These are phyloP conservation scores for Monosporozyma servazzii DNA, from an alignment of 805 yeast genomes.

Conservation along the genomic window DNA sequence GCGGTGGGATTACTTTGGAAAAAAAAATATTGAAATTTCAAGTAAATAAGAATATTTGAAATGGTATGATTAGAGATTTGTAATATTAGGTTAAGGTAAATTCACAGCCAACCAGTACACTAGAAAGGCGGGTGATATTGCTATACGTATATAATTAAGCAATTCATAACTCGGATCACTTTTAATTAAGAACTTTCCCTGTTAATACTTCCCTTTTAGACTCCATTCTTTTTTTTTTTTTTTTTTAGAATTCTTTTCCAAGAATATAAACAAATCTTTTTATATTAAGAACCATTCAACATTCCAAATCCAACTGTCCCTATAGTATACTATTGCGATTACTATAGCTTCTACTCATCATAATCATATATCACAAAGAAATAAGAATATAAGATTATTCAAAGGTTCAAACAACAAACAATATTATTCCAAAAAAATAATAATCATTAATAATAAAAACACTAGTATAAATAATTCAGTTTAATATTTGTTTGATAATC, in stretches of 20 bases:
- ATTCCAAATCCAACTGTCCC: background rate
- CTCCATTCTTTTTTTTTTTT: background rate
- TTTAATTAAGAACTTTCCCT: background rate
- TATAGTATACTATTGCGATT: background rate
- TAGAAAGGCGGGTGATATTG: conserved; percentile 1
- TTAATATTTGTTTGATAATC: background rate
- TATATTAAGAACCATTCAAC: background rate
- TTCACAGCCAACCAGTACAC: background rate
- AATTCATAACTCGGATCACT: background rate
- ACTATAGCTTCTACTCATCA: background rate
- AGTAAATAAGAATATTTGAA: background rate
- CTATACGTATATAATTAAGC: background rate
- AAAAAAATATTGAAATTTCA: background rate
- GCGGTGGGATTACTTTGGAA: background rate
- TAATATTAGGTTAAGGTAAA: background rate
- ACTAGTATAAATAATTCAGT: background rate
- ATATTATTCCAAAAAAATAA: background rate
- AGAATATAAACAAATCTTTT: background rate
- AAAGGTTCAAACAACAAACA: background rate
- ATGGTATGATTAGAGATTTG: background rate
- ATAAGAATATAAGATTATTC: background rate
- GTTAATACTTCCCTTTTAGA: background rate
- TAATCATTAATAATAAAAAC: background rate
- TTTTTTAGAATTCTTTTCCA: background rate
- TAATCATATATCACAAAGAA: background rate